phyloP scores from a whole-genome alignment of 106 monocot species.

The Dactylorhiza incarnata region DNA sequence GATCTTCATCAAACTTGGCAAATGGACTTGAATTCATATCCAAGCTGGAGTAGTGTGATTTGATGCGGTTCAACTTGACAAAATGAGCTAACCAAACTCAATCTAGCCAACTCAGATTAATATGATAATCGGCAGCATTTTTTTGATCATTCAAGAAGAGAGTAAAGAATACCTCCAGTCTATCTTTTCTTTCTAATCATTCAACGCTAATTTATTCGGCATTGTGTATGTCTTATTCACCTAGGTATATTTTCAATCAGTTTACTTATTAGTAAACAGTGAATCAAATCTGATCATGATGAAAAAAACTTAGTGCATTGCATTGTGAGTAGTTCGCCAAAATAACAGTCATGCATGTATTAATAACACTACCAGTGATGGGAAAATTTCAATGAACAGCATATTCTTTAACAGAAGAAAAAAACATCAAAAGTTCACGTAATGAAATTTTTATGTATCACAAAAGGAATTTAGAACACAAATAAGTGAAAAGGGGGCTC shows the following conservation, averaged over 20 bases:
- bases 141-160: too few relatives aligned
- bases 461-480: neutral
- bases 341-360: neutral
- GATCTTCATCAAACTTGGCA: too few relatives aligned
- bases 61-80: too few relatives aligned
- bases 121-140: too few relatives aligned
- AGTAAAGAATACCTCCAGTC: too few relatives aligned
- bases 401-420: neutral
- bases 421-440: neutral
- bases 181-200: too few relatives aligned
- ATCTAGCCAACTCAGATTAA: too few relatives aligned
- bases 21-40: too few relatives aligned
- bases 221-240: too few relatives aligned
- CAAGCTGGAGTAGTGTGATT: too few relatives aligned
- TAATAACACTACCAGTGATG: neutral
- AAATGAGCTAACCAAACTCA: too few relatives aligned
- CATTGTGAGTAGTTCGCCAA: neutral
- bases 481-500: constrained; percentile 4
- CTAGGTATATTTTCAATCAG: neutral
- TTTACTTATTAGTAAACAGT: neutral
- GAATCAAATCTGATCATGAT: neutral
- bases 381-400: neutral
- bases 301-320: neutral
- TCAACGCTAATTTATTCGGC: too few relatives aligned
- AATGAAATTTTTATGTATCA: neutral